Evolutionary conservation across 176 grass and related monocot genomes (phyloP).

Genomic region (Zizania latifolia): DNA sequence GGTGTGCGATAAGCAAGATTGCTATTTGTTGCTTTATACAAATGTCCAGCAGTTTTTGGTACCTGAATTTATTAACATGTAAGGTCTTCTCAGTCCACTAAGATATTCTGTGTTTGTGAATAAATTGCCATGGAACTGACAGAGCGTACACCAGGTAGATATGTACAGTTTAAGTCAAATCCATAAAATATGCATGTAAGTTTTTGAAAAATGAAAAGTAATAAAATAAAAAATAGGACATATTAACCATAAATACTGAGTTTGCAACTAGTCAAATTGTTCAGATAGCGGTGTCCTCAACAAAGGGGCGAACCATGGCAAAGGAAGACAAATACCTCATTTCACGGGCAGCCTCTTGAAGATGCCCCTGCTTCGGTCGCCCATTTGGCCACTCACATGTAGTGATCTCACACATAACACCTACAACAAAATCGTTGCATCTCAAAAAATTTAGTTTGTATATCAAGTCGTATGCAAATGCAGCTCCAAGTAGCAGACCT

Average conservation of each 20-base stretch:
- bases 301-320: neutral
- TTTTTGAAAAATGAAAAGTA: neutral
- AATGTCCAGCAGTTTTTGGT: constrained; percentile 70
- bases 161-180: constrained; percentile 2
- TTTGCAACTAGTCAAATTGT: neutral
- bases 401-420: constrained; percentile 71
- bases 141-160: neutral
- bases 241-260: neutral
- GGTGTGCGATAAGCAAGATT: constrained; percentile 80
- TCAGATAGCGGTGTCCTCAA: neutral
- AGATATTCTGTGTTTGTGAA: neutral
- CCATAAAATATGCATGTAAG: neutral
- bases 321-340: constrained; percentile 49
- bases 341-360: constrained; percentile 87
- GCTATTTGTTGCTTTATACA: constrained; percentile 76
- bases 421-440: constrained; percentile 30
- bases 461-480: neutral
- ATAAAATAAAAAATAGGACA: neutral
- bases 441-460: neutral
- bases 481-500: neutral
- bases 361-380: constrained; percentile 76
- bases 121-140: constrained; percentile 7
- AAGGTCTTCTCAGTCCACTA: constrained; percentile 3
- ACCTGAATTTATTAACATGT: constrained; percentile 52
- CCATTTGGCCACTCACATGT: constrained; percentile 75